phyloP scores from a whole-genome alignment of 129 eudicot genomes.

The Dittrichia graveolens region DNA sequence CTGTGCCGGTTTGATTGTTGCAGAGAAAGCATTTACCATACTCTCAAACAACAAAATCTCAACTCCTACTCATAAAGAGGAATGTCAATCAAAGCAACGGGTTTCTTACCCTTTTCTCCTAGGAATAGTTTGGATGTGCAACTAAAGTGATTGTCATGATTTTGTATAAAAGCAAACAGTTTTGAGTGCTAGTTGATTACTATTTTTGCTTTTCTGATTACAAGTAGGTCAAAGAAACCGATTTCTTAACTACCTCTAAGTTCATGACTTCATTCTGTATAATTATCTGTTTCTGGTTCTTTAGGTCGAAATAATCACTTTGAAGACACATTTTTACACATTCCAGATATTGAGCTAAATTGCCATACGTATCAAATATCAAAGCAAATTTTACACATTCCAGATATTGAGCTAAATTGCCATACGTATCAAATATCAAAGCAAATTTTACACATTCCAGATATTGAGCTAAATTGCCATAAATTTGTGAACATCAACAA shows the following conservation, averaged over 20 bases:
- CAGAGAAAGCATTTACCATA: neutral
- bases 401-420: neutral
- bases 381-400: neutral
- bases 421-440: no score
- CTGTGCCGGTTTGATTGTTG: neutral
- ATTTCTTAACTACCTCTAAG: neutral
- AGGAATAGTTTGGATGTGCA: neutral
- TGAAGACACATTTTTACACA: neutral
- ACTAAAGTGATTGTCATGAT: neutral
- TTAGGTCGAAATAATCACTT: neutral
- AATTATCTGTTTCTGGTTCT: neutral
- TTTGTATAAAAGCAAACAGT: neutral
- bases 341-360: neutral
- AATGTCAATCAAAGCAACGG: neutral
- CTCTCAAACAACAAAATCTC: neutral
- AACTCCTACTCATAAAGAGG: neutral
- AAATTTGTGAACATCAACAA: constrained; percentile 6
- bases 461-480: neutral
- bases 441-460: neutral
- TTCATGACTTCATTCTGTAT: neutral
- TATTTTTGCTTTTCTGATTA: neutral
- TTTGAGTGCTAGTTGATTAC: neutral
- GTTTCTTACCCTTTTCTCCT: neutral
- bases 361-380: neutral
- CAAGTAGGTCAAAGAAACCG: neutral